Evolutionary conservation across 768 basidiomycete species (phyloP), one percentile per base, ranked within the genome.

Genomic region (Russula brevipes): DNA sequence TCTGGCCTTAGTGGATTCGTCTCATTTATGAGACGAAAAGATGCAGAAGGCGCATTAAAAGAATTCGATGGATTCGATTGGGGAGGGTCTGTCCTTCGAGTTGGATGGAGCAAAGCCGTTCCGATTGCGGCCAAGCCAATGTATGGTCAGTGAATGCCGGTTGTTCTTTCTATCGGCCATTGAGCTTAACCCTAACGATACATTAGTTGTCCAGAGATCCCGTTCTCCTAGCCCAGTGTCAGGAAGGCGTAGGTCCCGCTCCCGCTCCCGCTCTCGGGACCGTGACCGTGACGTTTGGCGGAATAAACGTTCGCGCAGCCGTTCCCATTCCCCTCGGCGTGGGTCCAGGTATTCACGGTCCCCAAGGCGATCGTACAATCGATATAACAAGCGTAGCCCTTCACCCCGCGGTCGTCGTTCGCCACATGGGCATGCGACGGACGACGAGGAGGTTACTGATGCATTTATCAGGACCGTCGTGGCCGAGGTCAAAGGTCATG

Each of bases 51-150:
- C 47, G 96, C 96, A 3, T 78, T 97, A 24, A 86, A 89, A 31
- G 90, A 96, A 71, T 82, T 92, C 59, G 97, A 99, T 69, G 94
- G 95, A 2, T 85, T 87, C 64, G 93, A 97, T 49, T 99, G 96
- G 97, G 92, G 91, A 61, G 95, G 95, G 7, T 90, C 82, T 44
- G 73, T 91, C 24, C 76, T 99, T 4, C 81, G 92, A 14, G 92
- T 95, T 5, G 94, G 94, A 14, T 99, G 96, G 95, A 96, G 96
- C 72, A 98, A 98, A 76, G 91, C 95, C 2, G 91, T 98, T 6
- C 89, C 94, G 16, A 78, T 97, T 50, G 92, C 89, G 36, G 76
- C 81, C 1, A 88, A 86, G 72, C 80, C 87, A 65, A 80, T 86
- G 79, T 98, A 91, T 77, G 85, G 96, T 97, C 64, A 69, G 81